Conservation (phyloP, 768 basidiomycete genomes). For the Cystofilobasidium ferigula region DNA sequence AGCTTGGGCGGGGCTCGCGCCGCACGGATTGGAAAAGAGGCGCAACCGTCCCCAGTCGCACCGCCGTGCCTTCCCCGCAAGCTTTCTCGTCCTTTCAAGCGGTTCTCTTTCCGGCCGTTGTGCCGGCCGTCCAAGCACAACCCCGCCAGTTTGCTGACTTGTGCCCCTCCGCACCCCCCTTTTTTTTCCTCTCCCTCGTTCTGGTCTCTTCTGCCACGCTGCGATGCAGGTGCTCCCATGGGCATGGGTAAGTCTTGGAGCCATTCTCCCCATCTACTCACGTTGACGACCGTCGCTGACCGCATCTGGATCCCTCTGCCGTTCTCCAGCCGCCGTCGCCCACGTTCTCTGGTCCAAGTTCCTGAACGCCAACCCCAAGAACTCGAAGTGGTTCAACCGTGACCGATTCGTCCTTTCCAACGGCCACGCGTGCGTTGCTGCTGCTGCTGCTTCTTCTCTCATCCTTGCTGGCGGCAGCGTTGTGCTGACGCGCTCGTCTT, state of each 20-base stretch:
- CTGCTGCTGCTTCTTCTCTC: not conserved
- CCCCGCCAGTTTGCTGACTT: too few relatives aligned
- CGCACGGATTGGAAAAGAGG: not conserved
- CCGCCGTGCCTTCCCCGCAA: too few relatives aligned
- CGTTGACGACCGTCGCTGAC: not conserved
- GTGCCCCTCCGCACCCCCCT: not conserved
- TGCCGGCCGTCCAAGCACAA: too few relatives aligned
- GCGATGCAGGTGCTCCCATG: constrained; percentile 71
- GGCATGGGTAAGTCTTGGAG: constrained; percentile 50
- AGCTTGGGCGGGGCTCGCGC: not conserved
- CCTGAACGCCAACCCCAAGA: constrained; percentile 77
- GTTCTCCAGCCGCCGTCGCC: constrained; percentile 34
- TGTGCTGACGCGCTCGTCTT: not conserved
- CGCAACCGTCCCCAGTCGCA: too few relatives aligned
- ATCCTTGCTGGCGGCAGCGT: not conserved
- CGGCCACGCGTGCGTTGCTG: constrained; percentile 50
- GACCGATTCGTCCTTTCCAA: constrained; percentile 96
- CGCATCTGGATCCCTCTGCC: not conserved
- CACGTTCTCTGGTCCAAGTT: constrained; percentile 43
- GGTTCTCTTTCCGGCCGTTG: too few relatives aligned
- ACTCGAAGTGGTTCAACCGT: constrained; percentile 87
- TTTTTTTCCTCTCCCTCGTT: not conserved
- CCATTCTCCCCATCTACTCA: too few relatives aligned
- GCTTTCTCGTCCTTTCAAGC: too few relatives aligned
- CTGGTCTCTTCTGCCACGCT: too few relatives aligned